Evolutionary conservation across 2,329 filamentous ascomycete genomes (phyloP).

Genomic region (Xylariaceae sp.): DNA sequence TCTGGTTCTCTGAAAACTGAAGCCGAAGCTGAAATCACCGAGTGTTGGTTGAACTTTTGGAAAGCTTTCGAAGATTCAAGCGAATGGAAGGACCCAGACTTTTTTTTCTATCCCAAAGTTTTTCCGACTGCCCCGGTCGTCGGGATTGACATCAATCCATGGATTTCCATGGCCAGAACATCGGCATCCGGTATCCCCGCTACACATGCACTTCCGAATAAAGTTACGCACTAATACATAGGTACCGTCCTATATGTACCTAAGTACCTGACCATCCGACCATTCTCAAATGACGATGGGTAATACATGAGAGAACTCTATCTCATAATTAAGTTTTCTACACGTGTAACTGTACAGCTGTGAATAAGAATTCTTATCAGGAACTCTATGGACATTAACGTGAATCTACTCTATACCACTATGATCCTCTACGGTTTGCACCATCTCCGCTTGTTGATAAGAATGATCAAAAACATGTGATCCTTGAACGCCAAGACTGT

Average conservation of each 20-base stretch:
- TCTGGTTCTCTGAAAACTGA: constrained; percentile 14
- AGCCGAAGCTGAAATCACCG: constrained; percentile 37
- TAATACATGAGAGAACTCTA: too few relatives aligned
- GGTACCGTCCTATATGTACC: background rate
- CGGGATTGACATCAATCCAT: background rate
- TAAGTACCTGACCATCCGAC: too few relatives aligned
- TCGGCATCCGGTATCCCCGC: background rate
- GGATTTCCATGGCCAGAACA: background rate
- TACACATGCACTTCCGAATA: too few relatives aligned
- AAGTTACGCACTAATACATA: background rate
- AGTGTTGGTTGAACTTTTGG: constrained; percentile 27
- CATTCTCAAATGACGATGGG: too few relatives aligned
- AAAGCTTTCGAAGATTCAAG: constrained; percentile 37
- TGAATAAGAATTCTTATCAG: background rate
- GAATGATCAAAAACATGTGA: constrained; percentile 10
- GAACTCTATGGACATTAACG: constrained; percentile 27
- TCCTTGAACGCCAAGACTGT: constrained; percentile 21
- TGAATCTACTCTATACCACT: constrained; percentile 33
- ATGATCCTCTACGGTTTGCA: constrained; percentile 29
- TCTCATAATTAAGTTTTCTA: background rate
- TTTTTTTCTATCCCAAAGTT: constrained; percentile 34
- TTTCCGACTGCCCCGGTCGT: constrained; percentile 32
- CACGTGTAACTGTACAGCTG: background rate
- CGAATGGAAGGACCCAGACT: constrained; percentile 27
- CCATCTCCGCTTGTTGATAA: constrained; percentile 22